Percentiles rank a stretch among this genome's conserved stretches.
Evolutionary conservation across 2,329 filamentous ascomycete genomes (phyloP).

Genomic region (Alternaria arbusti): DNA sequence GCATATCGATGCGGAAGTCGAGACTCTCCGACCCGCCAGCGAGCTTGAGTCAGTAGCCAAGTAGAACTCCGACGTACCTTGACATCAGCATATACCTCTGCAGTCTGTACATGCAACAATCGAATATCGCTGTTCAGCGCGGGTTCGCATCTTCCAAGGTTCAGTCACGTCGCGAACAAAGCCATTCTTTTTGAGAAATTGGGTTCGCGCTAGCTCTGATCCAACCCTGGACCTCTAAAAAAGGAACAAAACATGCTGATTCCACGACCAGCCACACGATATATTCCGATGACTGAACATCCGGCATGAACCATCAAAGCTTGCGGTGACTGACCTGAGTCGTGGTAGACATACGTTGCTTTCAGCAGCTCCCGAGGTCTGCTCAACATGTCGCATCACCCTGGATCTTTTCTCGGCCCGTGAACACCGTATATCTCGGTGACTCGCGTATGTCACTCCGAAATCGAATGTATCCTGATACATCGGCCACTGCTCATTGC

Average conservation of each 20-base stretch:
- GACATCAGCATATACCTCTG: not conserved
- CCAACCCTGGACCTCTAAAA: not conserved
- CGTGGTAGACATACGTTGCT: not conserved
- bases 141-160: not conserved
- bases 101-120: not conserved
- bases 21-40: not conserved
- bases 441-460: slow-evolving; percentile 2
- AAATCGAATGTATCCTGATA: not conserved
- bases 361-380: not conserved
- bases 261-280: not conserved
- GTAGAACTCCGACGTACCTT: not conserved
- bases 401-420: slow-evolving; percentile 4
- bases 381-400: not conserved
- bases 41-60: not conserved
- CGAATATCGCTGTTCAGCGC: not conserved
- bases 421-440: not conserved
- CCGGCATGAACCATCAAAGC: not conserved
- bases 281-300: not conserved
- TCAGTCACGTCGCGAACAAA: not conserved
- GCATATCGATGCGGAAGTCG: not conserved
- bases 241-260: not conserved
- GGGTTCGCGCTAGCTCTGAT: slow-evolving; percentile 6
- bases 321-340: not conserved
- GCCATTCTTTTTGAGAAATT: slow-evolving; percentile 1
- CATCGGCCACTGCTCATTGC: not conserved